Base-by-base conservation (phyloP, 306 rosid species). In the Canavalia gladiata region DNA sequence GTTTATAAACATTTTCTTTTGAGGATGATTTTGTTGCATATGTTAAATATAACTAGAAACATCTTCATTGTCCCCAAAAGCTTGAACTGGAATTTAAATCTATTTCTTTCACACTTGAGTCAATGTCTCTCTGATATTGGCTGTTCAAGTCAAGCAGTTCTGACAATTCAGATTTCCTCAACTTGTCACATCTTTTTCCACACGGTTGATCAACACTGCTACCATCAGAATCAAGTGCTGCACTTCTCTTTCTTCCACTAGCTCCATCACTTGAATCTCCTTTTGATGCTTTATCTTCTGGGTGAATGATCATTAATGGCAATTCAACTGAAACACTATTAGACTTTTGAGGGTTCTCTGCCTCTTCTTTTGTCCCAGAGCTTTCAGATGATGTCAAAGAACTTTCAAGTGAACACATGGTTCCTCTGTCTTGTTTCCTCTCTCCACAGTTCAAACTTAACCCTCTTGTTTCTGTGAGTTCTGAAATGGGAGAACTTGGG, bases 311-410 rank as follows among this genome's bases (percentile, higher is more conserved):
- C 87, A 90, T 79, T 58, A 86, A 71, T 34, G 87, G 73, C 65
- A 92, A 84, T 78, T 92, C 97, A 76, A 86, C 76, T 64, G 85
- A 72, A 71, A 68, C 25, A 28, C 74, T 11, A 60, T 64, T 50
- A 30, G 74, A 64, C 81, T 73, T 87, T 74, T 80, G 68, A 30
- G 46, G 72, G 39, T 75, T 76, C 56, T 74, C 79, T 64, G 58
- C 50, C 47, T 87, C 92, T 28, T 86, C 94, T 57, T 86, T 75
- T 49, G 87, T 56, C 56, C 84, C 90, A 0, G 90, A 89, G 81
- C 91, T 87, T 72, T 94, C 93, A 7, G 92, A 87, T 65, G 98
- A 94, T 18, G 98, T 94, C 68, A 94, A 80, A 71, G 94, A 91
- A 81, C 95, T 91, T 66, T 94, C 98, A 74, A 84, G 55, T 68